These are phyloP conservation scores for Fraxinus americana DNA, from an alignment of 257 asterid species.

Conservation along the genomic window DNA sequence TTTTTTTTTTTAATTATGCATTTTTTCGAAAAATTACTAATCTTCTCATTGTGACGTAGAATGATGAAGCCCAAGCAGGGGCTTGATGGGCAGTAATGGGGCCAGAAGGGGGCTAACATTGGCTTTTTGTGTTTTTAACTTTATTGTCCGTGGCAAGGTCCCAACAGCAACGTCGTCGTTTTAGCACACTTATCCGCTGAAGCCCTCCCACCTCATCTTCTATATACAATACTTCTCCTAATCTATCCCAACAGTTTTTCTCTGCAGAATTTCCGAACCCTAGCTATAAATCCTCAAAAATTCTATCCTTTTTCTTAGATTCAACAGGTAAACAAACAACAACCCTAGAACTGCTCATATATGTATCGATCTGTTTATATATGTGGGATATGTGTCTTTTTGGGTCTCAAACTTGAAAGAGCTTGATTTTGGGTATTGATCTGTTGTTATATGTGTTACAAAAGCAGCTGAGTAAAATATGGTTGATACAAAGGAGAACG, in stretches of 20 bases:
- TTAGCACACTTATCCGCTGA: too few relatives aligned
- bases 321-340: conserved; percentile 33
- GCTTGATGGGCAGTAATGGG: too few relatives aligned
- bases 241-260: conserved; percentile 3
- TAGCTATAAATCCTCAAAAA: background rate
- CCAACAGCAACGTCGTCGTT: too few relatives aligned
- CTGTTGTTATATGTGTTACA: conserved; percentile 20
- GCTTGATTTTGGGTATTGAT: conserved; percentile 22
- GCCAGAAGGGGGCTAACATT: too few relatives aligned
- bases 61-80: too few relatives aligned
- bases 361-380: background rate
- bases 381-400: background rate
- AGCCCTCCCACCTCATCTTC: background rate
- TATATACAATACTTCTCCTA: background rate
- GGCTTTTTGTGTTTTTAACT: too few relatives aligned
- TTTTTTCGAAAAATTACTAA: too few relatives aligned
- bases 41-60: too few relatives aligned
- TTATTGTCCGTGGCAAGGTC: too few relatives aligned
- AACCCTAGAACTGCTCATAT: conserved; percentile 1
- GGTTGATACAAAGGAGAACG: conserved; percentile 82
- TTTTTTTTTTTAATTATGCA: too few relatives aligned
- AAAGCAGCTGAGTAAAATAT: conserved; percentile 34
- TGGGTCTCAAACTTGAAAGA: conserved; percentile 2
- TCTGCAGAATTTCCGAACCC: conserved; percentile 36
- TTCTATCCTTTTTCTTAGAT: background rate